Evolutionary conservation across 768 basidiomycete genomes (phyloP).

Genomic region (Leucocoprinus birnbaumii): DNA sequence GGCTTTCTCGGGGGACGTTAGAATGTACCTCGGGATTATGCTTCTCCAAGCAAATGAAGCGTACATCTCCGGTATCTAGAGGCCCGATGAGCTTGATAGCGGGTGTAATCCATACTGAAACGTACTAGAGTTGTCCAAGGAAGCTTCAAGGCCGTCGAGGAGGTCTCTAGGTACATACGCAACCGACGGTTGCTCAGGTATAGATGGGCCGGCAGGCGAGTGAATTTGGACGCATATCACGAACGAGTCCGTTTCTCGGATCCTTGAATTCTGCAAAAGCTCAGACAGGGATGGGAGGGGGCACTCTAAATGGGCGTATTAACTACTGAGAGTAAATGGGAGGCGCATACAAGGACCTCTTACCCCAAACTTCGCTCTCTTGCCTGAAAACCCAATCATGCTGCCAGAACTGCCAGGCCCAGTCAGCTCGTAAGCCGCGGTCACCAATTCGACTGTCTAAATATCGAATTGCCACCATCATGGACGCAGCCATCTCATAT

Average conservation of each 20-base stretch:
- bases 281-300: slow-evolving; percentile 58
- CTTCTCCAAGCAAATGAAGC: slow-evolving; percentile 69
- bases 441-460: slow-evolving; percentile 58
- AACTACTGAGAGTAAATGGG: neutral
- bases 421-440: slow-evolving; percentile 62
- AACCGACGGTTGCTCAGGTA: slow-evolving; percentile 63
- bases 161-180: slow-evolving; percentile 66
- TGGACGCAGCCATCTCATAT: slow-evolving; percentile 59
- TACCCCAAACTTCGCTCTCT: slow-evolving; percentile 76
- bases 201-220: slow-evolving; percentile 52
- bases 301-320: slow-evolving; percentile 41
- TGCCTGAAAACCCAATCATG: slow-evolving; percentile 68
- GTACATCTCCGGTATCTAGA: slow-evolving; percentile 71
- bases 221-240: slow-evolving; percentile 76
- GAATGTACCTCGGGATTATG: slow-evolving; percentile 26
- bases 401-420: slow-evolving; percentile 75
- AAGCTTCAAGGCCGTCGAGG: slow-evolving; percentile 65
- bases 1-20: neutral
- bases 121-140: slow-evolving; percentile 71
- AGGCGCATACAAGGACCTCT: slow-evolving; percentile 16
- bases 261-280: slow-evolving; percentile 56
- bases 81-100: neutral
- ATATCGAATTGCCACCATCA: slow-evolving; percentile 72
- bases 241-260: slow-evolving; percentile 63
- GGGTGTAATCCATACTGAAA: slow-evolving; percentile 5